Percentiles rank a stretch among this genome's conserved stretches.
Conservation (phyloP, 768 basidiomycete species). For the Pisolithus orientalis region DNA sequence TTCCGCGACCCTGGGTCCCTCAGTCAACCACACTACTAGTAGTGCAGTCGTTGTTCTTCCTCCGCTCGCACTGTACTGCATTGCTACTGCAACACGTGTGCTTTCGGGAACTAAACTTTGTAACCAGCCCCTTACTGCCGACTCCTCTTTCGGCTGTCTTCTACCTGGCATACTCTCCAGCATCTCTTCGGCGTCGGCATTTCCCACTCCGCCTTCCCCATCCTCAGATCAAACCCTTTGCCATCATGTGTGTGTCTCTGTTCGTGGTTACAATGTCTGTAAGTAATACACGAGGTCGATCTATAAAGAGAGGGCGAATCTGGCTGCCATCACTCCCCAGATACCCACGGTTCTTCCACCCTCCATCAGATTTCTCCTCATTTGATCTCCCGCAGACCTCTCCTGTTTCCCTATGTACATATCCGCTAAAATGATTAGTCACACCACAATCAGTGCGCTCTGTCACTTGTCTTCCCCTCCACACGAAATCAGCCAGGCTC, state of each 20-base stretch:
- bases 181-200: too few species aligned
- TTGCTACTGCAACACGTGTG: background rate
- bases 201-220: too few species aligned
- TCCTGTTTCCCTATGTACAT: background rate
- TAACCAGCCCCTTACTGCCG: background rate
- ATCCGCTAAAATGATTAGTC: too few species aligned
- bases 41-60: background rate
- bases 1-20: background rate
- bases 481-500: background rate
- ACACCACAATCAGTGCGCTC: background rate
- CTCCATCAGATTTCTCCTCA: conserved; percentile 10
- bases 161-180: background rate
- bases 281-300: background rate
- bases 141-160: background rate
- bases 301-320: background rate
- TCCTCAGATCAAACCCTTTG: background rate
- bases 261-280: background rate
- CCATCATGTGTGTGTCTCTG: background rate
- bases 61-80: background rate
- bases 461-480: background rate
- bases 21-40: background rate
- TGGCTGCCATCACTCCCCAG: background rate
- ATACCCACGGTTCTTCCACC: conserved; percentile 2
- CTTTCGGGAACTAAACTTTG: conserved; percentile 1
- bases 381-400: conserved; percentile 9